Evolutionary conservation across 495 filamentous ascomycete species (phyloP).

Genomic region (Astrocystis sublimbata): DNA sequence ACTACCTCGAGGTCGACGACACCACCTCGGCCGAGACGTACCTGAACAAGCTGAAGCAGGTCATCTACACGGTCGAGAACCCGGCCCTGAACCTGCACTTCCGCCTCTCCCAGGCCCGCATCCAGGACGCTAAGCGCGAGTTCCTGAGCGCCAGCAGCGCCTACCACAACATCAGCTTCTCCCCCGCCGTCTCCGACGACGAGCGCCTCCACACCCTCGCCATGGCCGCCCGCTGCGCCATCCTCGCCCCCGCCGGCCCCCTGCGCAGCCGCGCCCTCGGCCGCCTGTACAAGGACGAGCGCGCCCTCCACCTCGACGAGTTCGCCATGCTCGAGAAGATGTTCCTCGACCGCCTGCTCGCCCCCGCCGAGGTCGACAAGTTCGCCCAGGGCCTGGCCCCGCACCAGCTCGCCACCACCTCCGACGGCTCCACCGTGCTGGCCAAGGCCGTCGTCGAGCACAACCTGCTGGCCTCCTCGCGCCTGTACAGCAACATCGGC

Average conservation of each 20-base stretch:
- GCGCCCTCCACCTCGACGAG: constrained; percentile 71
- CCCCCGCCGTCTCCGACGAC: constrained; percentile 73
- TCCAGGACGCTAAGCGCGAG: constrained; percentile 83
- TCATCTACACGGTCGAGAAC: constrained; percentile 77
- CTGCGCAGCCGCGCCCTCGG: constrained; percentile 75
- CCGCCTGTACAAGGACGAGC: constrained; percentile 91
- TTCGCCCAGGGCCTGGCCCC: constrained; percentile 79
- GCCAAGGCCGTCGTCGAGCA: constrained; percentile 94
- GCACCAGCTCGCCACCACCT: constrained; percentile 85
- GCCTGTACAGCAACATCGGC: constrained; percentile 86
- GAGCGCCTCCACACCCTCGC: constrained; percentile 78
- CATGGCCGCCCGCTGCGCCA: constrained; percentile 91
- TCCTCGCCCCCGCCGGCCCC: constrained; percentile 89
- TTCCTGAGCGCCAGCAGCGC: constrained; percentile 88
- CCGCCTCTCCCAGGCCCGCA: constrained; percentile 86
- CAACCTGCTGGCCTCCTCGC: constrained; percentile 83
- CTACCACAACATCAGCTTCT: constrained; percentile 83
- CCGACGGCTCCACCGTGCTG: constrained; percentile 91
- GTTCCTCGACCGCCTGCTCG: constrained; percentile 86
- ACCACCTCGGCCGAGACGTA: constrained; percentile 80
- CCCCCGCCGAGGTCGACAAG: constrained; percentile 75
- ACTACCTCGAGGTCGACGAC: constrained; percentile 94
- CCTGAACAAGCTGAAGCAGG: constrained; percentile 88
- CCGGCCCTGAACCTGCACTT: constrained; percentile 76
- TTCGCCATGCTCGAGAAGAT: constrained; percentile 95